A percentile compares a stretch with the other conserved stretches of the same genome.
phyloP scores from a whole-genome alignment of 73 alveolate species.

The Urostyla sp. region DNA sequence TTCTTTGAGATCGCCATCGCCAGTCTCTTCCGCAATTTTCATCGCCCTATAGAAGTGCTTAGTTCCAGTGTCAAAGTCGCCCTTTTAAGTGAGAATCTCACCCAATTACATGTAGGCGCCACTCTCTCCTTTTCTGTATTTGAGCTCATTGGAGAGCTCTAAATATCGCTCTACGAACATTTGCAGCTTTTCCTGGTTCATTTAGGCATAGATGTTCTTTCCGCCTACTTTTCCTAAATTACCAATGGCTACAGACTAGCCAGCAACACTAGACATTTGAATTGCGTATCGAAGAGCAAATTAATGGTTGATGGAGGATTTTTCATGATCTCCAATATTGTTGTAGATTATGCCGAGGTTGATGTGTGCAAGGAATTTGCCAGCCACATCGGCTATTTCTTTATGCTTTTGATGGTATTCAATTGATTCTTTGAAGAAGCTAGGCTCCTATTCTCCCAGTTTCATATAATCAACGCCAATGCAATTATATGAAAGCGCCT shows the following conservation, averaged over 20 bases:
- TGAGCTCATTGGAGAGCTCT: slow-evolving; percentile 70
- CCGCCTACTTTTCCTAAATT: slow-evolving; percentile 73
- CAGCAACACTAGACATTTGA: slow-evolving; percentile 78
- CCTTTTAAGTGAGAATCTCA: slow-evolving; percentile 58
- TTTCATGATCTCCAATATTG: slow-evolving; percentile 74
- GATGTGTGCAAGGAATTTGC: slow-evolving; percentile 79
- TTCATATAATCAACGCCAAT: slow-evolving; percentile 87
- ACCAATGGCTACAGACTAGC: slow-evolving; percentile 80
- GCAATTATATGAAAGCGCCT: slow-evolving; percentile 91
- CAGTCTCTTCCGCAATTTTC: slow-evolving; percentile 79
- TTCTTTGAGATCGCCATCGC: slow-evolving; percentile 65
- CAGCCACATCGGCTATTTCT: slow-evolving; percentile 84
- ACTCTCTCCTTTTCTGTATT: slow-evolving; percentile 76
- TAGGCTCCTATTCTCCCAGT: slow-evolving; percentile 64
- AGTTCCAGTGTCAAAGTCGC: slow-evolving; percentile 72
- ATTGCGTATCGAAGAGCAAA: slow-evolving; percentile 79
- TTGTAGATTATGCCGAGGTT: slow-evolving; percentile 77
- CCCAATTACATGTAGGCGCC: slow-evolving; percentile 81
- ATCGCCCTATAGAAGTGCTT: slow-evolving; percentile 77
- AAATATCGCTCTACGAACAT: slow-evolving; percentile 77
- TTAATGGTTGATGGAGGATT: slow-evolving; percentile 73
- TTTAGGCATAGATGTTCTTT: slow-evolving; percentile 32
- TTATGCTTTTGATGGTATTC: slow-evolving; percentile 75
- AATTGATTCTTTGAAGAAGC: slow-evolving; percentile 58
- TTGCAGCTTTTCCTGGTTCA: slow-evolving; percentile 70